Conservation (phyloP, 345 rosid species). For the Sonneratia caseolaris region DNA sequence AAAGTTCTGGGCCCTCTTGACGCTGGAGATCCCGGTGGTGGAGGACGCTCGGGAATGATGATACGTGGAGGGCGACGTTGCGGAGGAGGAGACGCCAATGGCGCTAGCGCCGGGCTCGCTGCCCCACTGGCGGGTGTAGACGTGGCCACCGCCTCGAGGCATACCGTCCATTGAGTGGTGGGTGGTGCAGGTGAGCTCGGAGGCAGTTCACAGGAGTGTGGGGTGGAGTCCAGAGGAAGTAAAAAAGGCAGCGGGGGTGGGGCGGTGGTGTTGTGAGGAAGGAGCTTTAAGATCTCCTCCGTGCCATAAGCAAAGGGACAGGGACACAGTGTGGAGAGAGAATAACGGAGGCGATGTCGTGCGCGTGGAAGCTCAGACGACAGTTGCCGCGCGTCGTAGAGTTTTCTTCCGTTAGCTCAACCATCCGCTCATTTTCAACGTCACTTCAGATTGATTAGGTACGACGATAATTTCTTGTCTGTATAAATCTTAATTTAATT, state of each 20-base stretch:
- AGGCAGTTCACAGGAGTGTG: neutral
- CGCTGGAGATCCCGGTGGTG: constrained; percentile 57
- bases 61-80: constrained; percentile 51
- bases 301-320: constrained; percentile 5
- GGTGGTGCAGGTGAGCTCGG: neutral
- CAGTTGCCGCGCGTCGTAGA: neutral
- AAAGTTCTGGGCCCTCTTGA: constrained; percentile 83
- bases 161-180: constrained; percentile 18
- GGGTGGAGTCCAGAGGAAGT: constrained; percentile 8
- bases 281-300: neutral
- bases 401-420: too few relatives aligned
- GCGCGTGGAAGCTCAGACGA: neutral
- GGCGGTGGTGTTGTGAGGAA: too few relatives aligned
- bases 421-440: too few relatives aligned
- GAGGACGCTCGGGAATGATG: constrained; percentile 61
- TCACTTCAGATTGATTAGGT: too few relatives aligned
- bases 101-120: constrained; percentile 45
- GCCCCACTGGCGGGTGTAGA: constrained; percentile 67
- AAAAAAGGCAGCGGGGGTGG: constrained; percentile 28
- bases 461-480: too few relatives aligned
- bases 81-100: constrained; percentile 34
- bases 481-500: too few relatives aligned
- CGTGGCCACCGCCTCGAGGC: constrained; percentile 59
- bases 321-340: neutral
- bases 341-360: neutral